These are phyloP conservation scores for Naganishia vaughanmartiniae DNA, from an alignment of 768 basidiomycete genomes.

Conservation along the genomic window DNA sequence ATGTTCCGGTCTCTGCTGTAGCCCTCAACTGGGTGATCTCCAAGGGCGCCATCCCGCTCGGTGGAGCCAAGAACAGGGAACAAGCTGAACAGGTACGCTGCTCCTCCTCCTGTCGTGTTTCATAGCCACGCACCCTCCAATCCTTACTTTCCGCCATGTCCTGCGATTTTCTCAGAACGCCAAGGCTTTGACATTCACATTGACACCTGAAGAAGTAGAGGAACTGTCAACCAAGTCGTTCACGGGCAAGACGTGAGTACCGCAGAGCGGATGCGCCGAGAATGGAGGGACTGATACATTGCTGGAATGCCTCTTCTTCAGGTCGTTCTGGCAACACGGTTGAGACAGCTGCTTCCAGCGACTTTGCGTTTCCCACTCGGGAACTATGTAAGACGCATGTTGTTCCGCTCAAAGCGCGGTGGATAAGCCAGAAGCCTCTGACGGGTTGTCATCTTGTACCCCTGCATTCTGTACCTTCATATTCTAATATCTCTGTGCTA, in stretches of 20 bases:
- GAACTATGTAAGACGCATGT: too few species aligned
- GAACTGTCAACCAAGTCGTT: conserved; percentile 36
- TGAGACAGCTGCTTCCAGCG: conserved; percentile 7
- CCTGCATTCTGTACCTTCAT: not conserved
- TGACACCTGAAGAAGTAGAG: conserved; percentile 41
- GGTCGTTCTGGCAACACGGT: conserved; percentile 42
- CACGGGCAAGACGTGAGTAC: conserved; percentile 44
- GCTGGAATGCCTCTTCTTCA: not conserved
- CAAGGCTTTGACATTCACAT: conserved; percentile 42
- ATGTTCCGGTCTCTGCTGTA: conserved; percentile 47
- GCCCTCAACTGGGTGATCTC: conserved; percentile 51
- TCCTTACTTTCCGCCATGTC: not conserved
- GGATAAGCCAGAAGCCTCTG: too few species aligned
- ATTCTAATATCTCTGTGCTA: not conserved
- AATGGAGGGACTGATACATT: conserved; percentile 4
- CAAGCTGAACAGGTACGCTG: conserved; percentile 45
- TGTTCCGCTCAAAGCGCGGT: too few species aligned
- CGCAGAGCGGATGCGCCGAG: not conserved
- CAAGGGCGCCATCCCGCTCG: conserved; percentile 51
- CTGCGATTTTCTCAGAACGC: conserved; percentile 37
- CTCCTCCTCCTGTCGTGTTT: not conserved
- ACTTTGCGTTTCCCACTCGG: too few species aligned
- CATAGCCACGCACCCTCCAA: not conserved
- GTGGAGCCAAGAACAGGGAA: conserved; percentile 47
- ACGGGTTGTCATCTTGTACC: too few species aligned